A percentile compares a stretch with the other conserved stretches of the same genome.
These are phyloP conservation scores for Rosa multiflora DNA, from an alignment of 306 rosid species.

Conservation along the genomic window DNA sequence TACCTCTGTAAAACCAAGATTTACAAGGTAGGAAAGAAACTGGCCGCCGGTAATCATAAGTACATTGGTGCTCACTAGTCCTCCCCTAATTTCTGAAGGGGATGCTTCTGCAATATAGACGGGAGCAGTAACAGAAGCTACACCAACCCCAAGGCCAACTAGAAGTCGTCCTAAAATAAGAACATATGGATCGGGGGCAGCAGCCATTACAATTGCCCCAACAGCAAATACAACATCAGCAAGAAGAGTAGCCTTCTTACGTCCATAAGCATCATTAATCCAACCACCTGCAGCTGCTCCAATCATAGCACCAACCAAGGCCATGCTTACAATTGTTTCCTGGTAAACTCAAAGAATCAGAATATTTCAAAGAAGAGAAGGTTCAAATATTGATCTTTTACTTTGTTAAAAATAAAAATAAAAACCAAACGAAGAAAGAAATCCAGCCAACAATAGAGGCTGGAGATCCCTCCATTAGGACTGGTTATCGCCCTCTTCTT, in stretches of 20 bases:
- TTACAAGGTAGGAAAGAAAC: slow-evolving; percentile 69
- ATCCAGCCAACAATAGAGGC: not conserved
- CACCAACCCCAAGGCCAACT: slow-evolving; percentile 70
- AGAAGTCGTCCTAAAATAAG: slow-evolving; percentile 76
- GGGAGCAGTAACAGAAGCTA: slow-evolving; percentile 89
- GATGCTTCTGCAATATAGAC: slow-evolving; percentile 90
- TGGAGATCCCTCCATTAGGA: slow-evolving; percentile 7
- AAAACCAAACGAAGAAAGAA: not conserved
- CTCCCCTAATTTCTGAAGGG: slow-evolving; percentile 88
- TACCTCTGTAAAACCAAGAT: slow-evolving; percentile 76
- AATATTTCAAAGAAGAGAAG: not conserved
- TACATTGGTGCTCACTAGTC: slow-evolving; percentile 69
- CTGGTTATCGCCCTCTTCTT: not conserved
- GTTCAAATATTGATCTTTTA: not conserved
- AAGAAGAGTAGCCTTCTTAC: slow-evolving; percentile 74
- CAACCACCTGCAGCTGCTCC: slow-evolving; percentile 90
- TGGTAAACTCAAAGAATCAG: slow-evolving; percentile 31
- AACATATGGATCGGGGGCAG: slow-evolving; percentile 62
- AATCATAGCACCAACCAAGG: slow-evolving; percentile 73
- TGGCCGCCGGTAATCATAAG: slow-evolving; percentile 91
- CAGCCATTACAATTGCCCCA: slow-evolving; percentile 76
- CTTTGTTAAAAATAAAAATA: not conserved
- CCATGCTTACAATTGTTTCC: slow-evolving; percentile 97
- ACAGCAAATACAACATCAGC: slow-evolving; percentile 63
- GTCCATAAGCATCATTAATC: slow-evolving; percentile 72